Evolutionary conservation across 2,329 filamentous ascomycete species (phyloP), one percentile per base, ranked within the genome.

Genomic region (Escovopsis weberi): DNA sequence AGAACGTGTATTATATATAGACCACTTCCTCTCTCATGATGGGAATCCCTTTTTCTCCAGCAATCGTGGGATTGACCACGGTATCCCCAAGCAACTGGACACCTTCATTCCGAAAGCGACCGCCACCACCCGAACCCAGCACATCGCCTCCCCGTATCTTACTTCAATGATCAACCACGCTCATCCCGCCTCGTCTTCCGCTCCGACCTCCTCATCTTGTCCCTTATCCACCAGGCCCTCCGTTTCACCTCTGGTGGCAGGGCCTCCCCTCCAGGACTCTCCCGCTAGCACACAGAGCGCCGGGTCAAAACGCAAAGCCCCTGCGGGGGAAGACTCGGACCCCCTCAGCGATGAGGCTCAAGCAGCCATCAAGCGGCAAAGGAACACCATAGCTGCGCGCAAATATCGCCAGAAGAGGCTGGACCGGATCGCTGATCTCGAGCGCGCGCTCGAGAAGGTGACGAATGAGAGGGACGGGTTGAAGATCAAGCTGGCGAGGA

Each of bases 391-490:
- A 47, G 80, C 80, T n/a, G 80, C 80, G 28, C 71, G 78, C 47
- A 78, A 80, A 47, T 84, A 82, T 55, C 75, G 80, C 26, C 79
- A 84, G 56, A 81, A 80, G 57, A 74, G 78, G 38, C 68, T 83
- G 32, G 79, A 84, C 51, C 75, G 78, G 47, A 74, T 82, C 57
- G 62, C 61, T 26, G 71, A 75, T 47, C 66, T 85, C 30, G 79
- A 84, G 57, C 58, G 62, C 8, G 69, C 74, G 18, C 61, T 85
- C 36, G 69, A 69, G 38, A 67, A 71, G 37, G 69, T 78, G 53
- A 72, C 72, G 45, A 59, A 67, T 39, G 80, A 84, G 53, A 63
- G 78, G 15, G 79, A 85, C 51, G 75, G 75, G 12, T 57, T 83
- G 50, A 72, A 70, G 43, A 60, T 83, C 42, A 68, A 72, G 46